Percentiles rank a stretch among this genome's conserved stretches.
Conservation (phyloP, 495 filamentous ascomycete genomes). For the Parachaetomium inaequale region DNA sequence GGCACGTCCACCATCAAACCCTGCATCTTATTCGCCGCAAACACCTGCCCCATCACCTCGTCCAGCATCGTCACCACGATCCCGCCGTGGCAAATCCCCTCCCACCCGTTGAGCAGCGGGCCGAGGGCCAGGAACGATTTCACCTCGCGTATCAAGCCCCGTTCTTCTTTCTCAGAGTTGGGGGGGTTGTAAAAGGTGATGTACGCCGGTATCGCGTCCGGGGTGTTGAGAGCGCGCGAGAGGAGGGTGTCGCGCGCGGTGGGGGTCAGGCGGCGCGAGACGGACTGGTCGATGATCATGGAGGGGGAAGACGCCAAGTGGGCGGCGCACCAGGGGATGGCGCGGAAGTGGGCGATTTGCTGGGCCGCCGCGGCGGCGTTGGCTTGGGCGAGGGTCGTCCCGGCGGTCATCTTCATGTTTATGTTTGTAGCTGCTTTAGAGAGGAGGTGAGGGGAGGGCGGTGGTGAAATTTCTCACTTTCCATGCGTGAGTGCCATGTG, state of each 20-base stretch:
- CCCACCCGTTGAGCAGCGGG: slow-evolving; percentile 55
- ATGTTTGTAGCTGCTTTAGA: no score
- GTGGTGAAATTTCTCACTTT: no score
- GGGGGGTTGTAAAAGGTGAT: slow-evolving; percentile 39
- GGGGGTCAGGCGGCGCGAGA: slow-evolving; percentile 43
- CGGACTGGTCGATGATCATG: slow-evolving; percentile 24
- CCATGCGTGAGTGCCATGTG: no score
- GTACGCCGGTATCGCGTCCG: slow-evolving; percentile 49
- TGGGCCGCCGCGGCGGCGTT: slow-evolving; percentile 10
- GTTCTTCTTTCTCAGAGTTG: no score
- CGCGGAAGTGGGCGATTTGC: slow-evolving; percentile 46
- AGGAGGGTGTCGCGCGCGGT: slow-evolving; percentile 53
- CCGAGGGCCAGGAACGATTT: slow-evolving; percentile 52
- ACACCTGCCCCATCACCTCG: slow-evolving; percentile 48
- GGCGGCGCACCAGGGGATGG: slow-evolving; percentile 57
- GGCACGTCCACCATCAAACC: slow-evolving; percentile 21
- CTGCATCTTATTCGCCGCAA: slow-evolving; percentile 43
- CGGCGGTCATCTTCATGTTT: no score
- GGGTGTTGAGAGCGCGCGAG: slow-evolving; percentile 52
- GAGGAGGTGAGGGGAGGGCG: no score
- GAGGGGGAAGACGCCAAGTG: slow-evolving; percentile 41
- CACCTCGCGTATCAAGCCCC: no score
- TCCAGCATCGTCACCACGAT: slow-evolving; percentile 59
- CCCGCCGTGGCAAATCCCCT: slow-evolving; percentile 58
- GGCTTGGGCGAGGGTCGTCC: background rate